Evolutionary conservation across 768 basidiomycete genomes (phyloP), one percentile per base, ranked within the genome.

Genomic region (Tulasnella sp.): DNA sequence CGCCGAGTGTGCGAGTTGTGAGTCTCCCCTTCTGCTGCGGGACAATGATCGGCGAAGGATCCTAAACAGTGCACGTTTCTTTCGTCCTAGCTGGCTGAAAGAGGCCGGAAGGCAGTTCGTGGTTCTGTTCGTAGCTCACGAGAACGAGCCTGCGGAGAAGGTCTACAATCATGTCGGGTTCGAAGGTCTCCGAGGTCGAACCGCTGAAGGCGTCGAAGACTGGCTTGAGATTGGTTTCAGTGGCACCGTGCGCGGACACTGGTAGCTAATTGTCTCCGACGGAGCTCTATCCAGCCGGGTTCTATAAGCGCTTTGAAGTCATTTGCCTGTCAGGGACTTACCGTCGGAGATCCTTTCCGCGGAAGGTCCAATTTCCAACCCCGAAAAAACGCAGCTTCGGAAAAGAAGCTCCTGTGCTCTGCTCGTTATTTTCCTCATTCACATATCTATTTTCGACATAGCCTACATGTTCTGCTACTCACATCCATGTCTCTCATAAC

Each of bases 91-190:
- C 44, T 82, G 89, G 40, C 80, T 89, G 44, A 82, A 87, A 55
- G 83, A 85, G 46, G 84, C 83, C 73, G 85, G 86, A 4, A 90
- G 90, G 80, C 82, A 87, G 20, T 84, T 82, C 1, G 86, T 93
- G 29, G 89, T 90, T 0, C 86, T 93, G 5, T 94, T 90, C 79
- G 92, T 93, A 20, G 92, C 89, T 1, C 84, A 89, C 77, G 83
- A 85, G 44, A 89, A 91, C 79, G 76, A 76, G 37, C 88, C 87
- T 69, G 90, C 90, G 1, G 87, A 85, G 0, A 86, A 83, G 1
- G 89, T 92, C 3, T 94, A 93, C 81, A 81, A 85, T 70, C 87
- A 86, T 1, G 88, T 93, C 20, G 93, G 92, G 2, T 94, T 94
- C 79, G 83, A 85, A 23, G 92, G 91, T 7, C 84, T 92, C 20